Base-by-base conservation (phyloP, 140 eudicot species). In the Erigeron philadelphicus region DNA sequence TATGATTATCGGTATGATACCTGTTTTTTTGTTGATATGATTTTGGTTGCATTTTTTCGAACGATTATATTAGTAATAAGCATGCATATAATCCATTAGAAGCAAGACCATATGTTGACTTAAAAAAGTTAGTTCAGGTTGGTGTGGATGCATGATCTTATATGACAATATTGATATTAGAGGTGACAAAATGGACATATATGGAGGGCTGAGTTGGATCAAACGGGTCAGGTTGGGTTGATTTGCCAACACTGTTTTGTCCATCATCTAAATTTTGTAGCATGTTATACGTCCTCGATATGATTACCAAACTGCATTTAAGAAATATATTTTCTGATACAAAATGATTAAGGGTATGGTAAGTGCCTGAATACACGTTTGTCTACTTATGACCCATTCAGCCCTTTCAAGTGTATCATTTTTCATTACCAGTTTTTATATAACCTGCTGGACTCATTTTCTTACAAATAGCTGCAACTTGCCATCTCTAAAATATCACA, bases 1-100 rank as follows among this genome's bases (percentile, higher is more conserved):
- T 92, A 92, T 56, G 95, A 92, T 80, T 92, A 92, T 71, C 60
- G 92, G 98, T 91, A 84, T 71, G 79, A 56, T 61, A 9, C 48
- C 2, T 15, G 8, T 40, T 40, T 6, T 60, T 19, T 31, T 3
- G 17, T 3, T 31, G 65, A 11, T 49, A 49, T 49, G n/a, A 4
- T 59, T 25, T 59, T 31, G 64, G 19, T 12, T 59, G 10, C 65
- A 59, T 59, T 61, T 38, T 15, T 15, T 15, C n/a, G 15, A n/a
- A 35, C 38, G 66, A 61, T 61, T n/a, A 4, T 25, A 35, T 8
- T 38, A 61, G 66, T 7, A 15, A 40, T 13, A 1, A 1, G 7
- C 48, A 61, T 31, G 17, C 18, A 11, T 31, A 35, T 7, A 31
- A 59, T 31, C 8, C 18, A 31, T 4, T 4, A 23, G 31, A 23